phyloP scores from a whole-genome alignment of 2,329 filamentous ascomycete genomes.

The Septoria petroselini region DNA sequence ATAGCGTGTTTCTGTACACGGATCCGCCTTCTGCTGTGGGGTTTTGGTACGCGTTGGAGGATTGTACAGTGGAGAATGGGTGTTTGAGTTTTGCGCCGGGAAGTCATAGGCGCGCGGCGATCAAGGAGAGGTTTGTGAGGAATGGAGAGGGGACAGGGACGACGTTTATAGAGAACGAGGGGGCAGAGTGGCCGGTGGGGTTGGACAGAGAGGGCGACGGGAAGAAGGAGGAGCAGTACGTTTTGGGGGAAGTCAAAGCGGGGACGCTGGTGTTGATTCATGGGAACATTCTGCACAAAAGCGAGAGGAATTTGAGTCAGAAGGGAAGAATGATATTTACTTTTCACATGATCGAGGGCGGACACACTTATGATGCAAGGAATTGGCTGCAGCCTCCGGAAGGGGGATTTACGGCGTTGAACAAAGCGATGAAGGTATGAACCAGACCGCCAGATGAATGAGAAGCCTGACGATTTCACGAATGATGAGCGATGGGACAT shows the following conservation, averaged over 20 bases:
- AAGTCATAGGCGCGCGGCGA: slow-evolving; percentile 69
- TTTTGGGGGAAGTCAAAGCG: slow-evolving; percentile 82
- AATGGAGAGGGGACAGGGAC: slow-evolving; percentile 56
- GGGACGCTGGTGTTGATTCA: slow-evolving; percentile 91
- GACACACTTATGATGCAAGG: slow-evolving; percentile 71
- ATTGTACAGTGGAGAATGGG: slow-evolving; percentile 81
- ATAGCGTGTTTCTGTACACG: slow-evolving; percentile 90
- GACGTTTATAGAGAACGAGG: slow-evolving; percentile 58
- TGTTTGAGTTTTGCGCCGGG: slow-evolving; percentile 84
- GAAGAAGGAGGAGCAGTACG: slow-evolving; percentile 59
- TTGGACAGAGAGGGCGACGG: slow-evolving; percentile 29
- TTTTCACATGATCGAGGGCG: slow-evolving; percentile 91
- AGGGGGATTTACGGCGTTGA: slow-evolving; percentile 61
- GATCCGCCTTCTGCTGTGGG: slow-evolving; percentile 84
- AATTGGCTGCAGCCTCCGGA: slow-evolving; percentile 92
- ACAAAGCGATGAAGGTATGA: slow-evolving; percentile 17
- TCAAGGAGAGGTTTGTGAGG: slow-evolving; percentile 73
- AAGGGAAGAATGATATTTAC: slow-evolving; percentile 95
- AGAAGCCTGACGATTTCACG: no score
- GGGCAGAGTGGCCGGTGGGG: slow-evolving; percentile 47
- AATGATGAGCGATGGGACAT: no score
- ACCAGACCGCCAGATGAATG: no score
- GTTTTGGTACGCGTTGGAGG: slow-evolving; percentile 96
- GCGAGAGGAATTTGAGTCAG: slow-evolving; percentile 81
- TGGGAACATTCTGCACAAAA: slow-evolving; percentile 93